Conservation (phyloP, 2,329 filamentous ascomycete species). For the Lasiodiplodia sp. region DNA sequence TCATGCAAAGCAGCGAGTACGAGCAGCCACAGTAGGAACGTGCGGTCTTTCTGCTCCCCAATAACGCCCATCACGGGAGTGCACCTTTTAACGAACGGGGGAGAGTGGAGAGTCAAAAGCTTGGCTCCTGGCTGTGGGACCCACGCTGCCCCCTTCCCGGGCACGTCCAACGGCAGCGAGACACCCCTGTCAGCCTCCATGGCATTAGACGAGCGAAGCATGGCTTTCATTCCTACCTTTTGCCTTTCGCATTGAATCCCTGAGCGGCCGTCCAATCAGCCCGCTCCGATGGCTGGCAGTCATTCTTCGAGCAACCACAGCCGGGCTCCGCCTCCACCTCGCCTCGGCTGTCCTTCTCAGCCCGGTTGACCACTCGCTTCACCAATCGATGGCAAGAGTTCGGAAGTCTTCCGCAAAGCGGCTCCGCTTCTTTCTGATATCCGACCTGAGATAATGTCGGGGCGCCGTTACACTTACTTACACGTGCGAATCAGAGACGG, state of each 20-base stretch:
- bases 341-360: constrained; percentile 14
- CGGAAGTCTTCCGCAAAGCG: not conserved
- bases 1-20: constrained; percentile 12
- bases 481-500: not conserved
- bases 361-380: not conserved
- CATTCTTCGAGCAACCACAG: not conserved
- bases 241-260: not conserved
- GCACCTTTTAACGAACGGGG: not conserved
- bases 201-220: too few species aligned
- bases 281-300: not conserved
- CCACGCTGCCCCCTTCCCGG: constrained; percentile 1
- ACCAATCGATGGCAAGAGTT: not conserved
- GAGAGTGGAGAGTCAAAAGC: constrained; percentile 8
- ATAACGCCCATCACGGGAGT: not conserved
- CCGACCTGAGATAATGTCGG: not conserved
- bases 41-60: not conserved
- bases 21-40: constrained; percentile 1
- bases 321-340: constrained; percentile 19
- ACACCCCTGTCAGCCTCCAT: not conserved
- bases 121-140: constrained; percentile 4
- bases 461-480: not conserved
- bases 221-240: not conserved
- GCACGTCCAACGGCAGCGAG: not conserved
- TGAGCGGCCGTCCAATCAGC: not conserved
- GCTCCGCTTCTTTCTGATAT: not conserved